Evolutionary conservation across 805 yeast species (phyloP).

Genomic region (Wickerhamomyces silvicola): DNA sequence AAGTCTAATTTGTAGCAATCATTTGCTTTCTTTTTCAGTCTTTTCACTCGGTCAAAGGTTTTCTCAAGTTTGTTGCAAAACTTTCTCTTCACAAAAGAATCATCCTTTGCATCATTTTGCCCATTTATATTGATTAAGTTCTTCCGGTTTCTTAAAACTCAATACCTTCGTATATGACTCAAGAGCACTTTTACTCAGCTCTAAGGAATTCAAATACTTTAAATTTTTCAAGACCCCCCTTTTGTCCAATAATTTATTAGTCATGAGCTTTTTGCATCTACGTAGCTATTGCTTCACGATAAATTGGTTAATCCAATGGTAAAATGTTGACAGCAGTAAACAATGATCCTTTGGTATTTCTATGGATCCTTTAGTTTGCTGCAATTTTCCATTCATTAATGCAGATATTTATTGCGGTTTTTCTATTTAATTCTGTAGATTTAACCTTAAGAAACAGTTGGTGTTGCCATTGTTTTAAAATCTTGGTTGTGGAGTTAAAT

Average conservation of each 20-base stretch:
- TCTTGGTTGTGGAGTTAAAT: neutral
- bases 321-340: too few relatives aligned
- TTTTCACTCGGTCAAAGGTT: too few relatives aligned
- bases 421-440: neutral
- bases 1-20: conserved; percentile 2
- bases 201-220: conserved; percentile 5
- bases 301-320: neutral
- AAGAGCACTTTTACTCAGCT: conserved; percentile 9
- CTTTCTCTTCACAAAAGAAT: conserved; percentile 2
- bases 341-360: conserved; percentile 1
- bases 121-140: neutral
- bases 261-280: neutral
- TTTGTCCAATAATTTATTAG: conserved; percentile 2
- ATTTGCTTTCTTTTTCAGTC: conserved; percentile 1
- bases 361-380: neutral
- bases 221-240: conserved; percentile 5
- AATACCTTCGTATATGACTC: conserved; percentile 13
- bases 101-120: conserved; percentile 3
- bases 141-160: conserved; percentile 16
- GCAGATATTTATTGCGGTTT: neutral
- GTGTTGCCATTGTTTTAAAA: conserved; percentile 9
- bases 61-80: too few relatives aligned
- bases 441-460: conserved; percentile 2
- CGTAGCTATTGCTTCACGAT: conserved; percentile 9
- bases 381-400: conserved; percentile 10